Conservation (phyloP, 495 filamentous ascomycete species). For the Articulospora tetracladia region DNA sequence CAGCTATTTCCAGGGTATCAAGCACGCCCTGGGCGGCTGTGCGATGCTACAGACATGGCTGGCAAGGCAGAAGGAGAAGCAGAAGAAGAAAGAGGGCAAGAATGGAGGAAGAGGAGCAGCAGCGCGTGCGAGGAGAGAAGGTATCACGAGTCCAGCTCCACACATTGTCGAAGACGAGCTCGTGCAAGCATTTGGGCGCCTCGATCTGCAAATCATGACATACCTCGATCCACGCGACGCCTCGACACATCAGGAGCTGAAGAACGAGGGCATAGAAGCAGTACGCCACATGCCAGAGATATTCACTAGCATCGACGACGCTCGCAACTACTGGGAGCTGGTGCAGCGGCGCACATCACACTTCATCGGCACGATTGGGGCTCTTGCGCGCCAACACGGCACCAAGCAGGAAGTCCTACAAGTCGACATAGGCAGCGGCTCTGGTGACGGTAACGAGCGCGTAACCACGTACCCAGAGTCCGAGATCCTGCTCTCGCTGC, state of each 20-base stretch:
- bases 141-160: not conserved
- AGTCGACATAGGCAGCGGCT: too few species aligned
- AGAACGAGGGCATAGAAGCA: not conserved
- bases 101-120: too few species aligned
- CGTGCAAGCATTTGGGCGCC: not conserved
- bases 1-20: not conserved
- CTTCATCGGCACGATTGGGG: not conserved
- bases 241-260: not conserved
- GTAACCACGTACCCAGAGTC: not conserved
- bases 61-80: not conserved
- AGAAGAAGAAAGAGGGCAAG: too few species aligned
- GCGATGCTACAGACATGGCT: not conserved
- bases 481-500: not conserved
- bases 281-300: not conserved
- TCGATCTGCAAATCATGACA: constrained; percentile 4
- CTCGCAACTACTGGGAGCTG: constrained; percentile 1
- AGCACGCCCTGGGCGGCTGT: not conserved
- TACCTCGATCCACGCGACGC: not conserved
- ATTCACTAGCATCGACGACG: not conserved
- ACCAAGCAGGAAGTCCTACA: not conserved
- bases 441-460: not conserved
- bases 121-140: not conserved
- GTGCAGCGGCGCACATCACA: not conserved
- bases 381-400: not conserved
- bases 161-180: constrained; percentile 2